phyloP scores from a whole-genome alignment of 768 basidiomycete species.

The Tulasnella sp. region DNA sequence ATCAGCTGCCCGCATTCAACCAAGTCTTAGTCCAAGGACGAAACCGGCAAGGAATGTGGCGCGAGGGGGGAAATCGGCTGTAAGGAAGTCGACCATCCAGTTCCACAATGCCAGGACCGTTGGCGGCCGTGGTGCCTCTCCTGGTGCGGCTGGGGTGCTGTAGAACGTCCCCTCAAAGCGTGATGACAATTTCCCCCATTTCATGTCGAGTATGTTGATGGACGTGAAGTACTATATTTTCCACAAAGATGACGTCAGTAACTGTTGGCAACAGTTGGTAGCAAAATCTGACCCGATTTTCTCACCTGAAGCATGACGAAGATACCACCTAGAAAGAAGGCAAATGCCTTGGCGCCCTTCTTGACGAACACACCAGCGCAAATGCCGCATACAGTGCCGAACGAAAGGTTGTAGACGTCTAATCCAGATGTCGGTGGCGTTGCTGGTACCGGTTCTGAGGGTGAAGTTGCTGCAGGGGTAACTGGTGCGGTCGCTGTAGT shows the following conservation, averaged over 20 bases:
- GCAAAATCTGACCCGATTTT: no score
- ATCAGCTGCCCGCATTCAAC: no score
- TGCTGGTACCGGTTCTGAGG: background rate
- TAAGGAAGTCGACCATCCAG: conserved; percentile 67
- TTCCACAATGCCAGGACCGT: conserved; percentile 55
- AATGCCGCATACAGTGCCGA: conserved; percentile 80
- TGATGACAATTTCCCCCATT: conserved; percentile 58
- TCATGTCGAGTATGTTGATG: conserved; percentile 57
- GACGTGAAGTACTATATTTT: conserved; percentile 81
- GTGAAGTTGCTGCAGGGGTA: background rate
- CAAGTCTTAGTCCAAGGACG: conserved; percentile 67
- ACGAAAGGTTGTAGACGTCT: conserved; percentile 70
- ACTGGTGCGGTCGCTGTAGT: background rate
- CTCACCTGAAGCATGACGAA: conserved; percentile 86
- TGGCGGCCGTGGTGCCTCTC: conserved; percentile 47
- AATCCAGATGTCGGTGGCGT: conserved; percentile 63
- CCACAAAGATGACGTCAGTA: background rate
- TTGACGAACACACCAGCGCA: conserved; percentile 91
- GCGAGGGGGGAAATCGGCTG: conserved; percentile 84
- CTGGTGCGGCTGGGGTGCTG: conserved; percentile 29
- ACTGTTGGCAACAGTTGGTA: background rate
- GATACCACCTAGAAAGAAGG: conserved; percentile 79
- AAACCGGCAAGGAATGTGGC: conserved; percentile 84
- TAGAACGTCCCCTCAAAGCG: conserved; percentile 69
- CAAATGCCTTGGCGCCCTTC: conserved; percentile 78